Evolutionary conservation across 139 green algal species (phyloP), one percentile per base, ranked within the genome.

Genomic region (Chlamydomonas incerta): DNA sequence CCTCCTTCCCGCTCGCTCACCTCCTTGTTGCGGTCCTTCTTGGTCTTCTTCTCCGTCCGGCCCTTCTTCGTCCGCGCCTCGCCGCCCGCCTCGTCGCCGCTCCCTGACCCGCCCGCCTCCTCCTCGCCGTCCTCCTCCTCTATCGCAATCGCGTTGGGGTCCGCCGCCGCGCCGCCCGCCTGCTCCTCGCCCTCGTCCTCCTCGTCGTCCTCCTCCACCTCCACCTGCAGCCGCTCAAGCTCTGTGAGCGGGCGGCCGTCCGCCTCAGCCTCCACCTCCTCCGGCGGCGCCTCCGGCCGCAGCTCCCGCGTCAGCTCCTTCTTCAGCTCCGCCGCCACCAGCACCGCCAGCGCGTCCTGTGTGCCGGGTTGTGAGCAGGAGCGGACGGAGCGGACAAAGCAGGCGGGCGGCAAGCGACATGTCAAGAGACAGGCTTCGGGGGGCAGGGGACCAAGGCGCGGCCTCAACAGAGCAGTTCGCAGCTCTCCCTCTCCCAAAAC

Each of bases 271-370:
- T 66, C 90, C 86, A 94, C 79, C 29, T 80, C 11, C 46, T 23
- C 33, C 8, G 83, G 83, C 24, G 82, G 85, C 13, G 83, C 68
- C 14, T 68, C 18, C 31, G 82, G 87, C 26, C n/a, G 35, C 60
- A 92, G 52, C 88, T 91, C 88, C 74, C 75, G 72, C n/a, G 57
- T n/a, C 29, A 92, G 71, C 24, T 88, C 70, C 87, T 96, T 96
- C 63, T 89, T 87, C 82, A 95, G 90, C 81, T 98, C 96, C 8
- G 74, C 74, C 1, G 96, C 96, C 57, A 98, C 96, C 41, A 95
- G 90, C 34, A 86, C 79, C 31, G 93, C 95, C 68, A 98, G 65
- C 8, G 93, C 96, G 60, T 98, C 96, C 88, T 98, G 93, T 15
- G 17, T 4, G 15, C 23, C 15, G 31, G 31, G 58, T 10, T 11